A percentile compares a stretch with the other conserved stretches of the same genome.
phyloP scores from a whole-genome alignment of 495 filamentous ascomycete genomes.

The Penicillium arizonense region DNA sequence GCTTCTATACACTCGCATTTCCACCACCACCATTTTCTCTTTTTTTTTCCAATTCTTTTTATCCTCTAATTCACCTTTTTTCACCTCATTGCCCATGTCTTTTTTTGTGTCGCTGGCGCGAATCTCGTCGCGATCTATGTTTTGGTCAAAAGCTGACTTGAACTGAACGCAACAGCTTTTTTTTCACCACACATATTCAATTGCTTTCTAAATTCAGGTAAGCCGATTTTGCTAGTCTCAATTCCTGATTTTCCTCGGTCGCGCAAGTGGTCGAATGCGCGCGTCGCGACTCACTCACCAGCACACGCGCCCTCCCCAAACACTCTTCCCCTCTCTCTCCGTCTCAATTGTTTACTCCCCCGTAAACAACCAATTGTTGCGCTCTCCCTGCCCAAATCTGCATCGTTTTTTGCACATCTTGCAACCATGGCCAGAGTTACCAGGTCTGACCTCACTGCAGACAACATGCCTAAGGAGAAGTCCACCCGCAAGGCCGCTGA shows the following conservation, averaged over 20 bases:
- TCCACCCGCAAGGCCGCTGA: constrained; percentile 54
- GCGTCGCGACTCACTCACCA: too few relatives aligned
- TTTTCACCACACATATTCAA: too few relatives aligned
- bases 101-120: constrained; percentile 21
- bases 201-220: too few relatives aligned
- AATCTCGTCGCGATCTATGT: constrained; percentile 9
- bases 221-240: too few relatives aligned
- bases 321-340: too few relatives aligned
- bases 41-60: constrained; percentile 21
- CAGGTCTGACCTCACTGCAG: constrained; percentile 4
- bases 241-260: too few relatives aligned
- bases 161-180: not conserved
- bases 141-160: constrained; percentile 9
- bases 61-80: constrained; percentile 13
- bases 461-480: constrained; percentile 77
- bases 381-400: too few relatives aligned
- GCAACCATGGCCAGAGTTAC: not conserved
- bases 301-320: too few relatives aligned
- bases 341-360: too few relatives aligned
- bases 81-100: constrained; percentile 11
- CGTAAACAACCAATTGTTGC: too few relatives aligned
- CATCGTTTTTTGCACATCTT: not conserved
- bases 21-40: constrained; percentile 16
- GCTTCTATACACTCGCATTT: constrained; percentile 26
- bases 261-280: too few relatives aligned